Conservation (phyloP, 495 filamentous ascomycete genomes). For the Talaromyces nanjingensis region DNA sequence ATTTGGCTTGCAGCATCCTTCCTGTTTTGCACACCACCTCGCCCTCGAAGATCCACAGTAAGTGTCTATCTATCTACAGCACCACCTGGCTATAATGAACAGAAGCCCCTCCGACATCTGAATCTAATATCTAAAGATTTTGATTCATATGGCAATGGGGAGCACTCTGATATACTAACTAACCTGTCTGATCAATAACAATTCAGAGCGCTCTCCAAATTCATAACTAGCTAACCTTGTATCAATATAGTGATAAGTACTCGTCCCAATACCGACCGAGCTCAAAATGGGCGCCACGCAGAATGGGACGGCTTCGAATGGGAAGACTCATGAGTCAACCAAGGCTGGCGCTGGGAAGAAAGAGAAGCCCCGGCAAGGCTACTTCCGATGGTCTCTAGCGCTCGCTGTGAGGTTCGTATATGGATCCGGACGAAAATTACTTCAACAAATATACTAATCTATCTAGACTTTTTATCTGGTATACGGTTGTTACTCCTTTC, state of each 20-base stretch:
- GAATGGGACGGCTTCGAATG: not conserved
- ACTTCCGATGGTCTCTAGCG: slow-evolving; percentile 47
- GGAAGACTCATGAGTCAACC: not conserved
- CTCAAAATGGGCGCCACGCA: not conserved
- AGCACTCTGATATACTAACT: no score
- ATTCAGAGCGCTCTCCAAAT: no score
- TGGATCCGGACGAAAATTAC: not conserved
- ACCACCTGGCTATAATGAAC: no score
- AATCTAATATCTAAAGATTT: no score
- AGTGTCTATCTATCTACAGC: no score
- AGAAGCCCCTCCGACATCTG: no score
- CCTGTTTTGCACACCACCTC: not conserved
- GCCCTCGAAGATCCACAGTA: no score
- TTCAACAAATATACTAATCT: slow-evolving; percentile 4
- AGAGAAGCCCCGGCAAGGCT: slow-evolving; percentile 23
- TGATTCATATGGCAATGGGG: no score
- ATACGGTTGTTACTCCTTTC: slow-evolving; percentile 67
- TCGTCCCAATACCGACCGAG: not conserved
- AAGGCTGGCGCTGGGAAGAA: slow-evolving; percentile 8
- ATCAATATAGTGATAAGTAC: not conserved
- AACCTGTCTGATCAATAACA: no score
- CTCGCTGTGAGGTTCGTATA: slow-evolving; percentile 54
- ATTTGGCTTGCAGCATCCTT: not conserved
- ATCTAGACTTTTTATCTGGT: slow-evolving; percentile 75
- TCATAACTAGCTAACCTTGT: no score